Percentiles rank a stretch among this genome's conserved stretches.
Conservation (phyloP, 139 green algal genomes). For the Zygnema circumcarinatum region DNA sequence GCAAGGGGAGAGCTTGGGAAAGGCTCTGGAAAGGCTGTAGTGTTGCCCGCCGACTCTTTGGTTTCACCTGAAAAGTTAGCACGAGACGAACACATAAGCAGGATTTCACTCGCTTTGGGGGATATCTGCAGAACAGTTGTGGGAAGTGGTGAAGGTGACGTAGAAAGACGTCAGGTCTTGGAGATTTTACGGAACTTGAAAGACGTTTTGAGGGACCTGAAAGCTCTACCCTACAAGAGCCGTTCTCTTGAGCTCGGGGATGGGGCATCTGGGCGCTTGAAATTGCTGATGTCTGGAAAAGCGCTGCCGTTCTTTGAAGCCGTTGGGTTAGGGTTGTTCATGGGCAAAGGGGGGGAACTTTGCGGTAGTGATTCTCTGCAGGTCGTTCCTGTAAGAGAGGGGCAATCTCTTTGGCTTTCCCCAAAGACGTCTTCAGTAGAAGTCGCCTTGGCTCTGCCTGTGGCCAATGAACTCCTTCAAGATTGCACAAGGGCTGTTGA, state of each 20-base stretch:
- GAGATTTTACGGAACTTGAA: not conserved
- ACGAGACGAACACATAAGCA: slow-evolving; percentile 8
- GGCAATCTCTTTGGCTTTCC: not conserved
- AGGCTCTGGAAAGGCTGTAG: not conserved
- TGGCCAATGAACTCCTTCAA: not conserved
- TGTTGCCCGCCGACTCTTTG: not conserved
- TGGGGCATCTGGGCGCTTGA: not conserved
- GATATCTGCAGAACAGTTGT: slow-evolving; percentile 12
- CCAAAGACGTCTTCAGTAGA: not conserved
- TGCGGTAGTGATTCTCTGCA: not conserved
- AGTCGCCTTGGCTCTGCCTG: not conserved
- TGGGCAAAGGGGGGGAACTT: not conserved
- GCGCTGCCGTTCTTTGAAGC: not conserved
- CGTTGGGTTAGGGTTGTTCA: not conserved
- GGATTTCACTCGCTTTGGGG: not conserved
- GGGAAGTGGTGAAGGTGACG: not conserved
- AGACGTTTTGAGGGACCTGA: not conserved
- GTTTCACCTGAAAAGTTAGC: not conserved
- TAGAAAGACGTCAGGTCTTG: not conserved
- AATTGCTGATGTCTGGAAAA: not conserved
- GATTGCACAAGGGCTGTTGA: not conserved
- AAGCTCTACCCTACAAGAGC: slow-evolving; percentile 5
- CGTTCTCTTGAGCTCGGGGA: no score
- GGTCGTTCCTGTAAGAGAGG: not conserved
- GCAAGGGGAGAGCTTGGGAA: slow-evolving; percentile 21